Percentiles rank a stretch among this genome's conserved stretches.
phyloP scores from a whole-genome alignment of 108 stramenopile species.

The Discostella stelligeroides region DNA sequence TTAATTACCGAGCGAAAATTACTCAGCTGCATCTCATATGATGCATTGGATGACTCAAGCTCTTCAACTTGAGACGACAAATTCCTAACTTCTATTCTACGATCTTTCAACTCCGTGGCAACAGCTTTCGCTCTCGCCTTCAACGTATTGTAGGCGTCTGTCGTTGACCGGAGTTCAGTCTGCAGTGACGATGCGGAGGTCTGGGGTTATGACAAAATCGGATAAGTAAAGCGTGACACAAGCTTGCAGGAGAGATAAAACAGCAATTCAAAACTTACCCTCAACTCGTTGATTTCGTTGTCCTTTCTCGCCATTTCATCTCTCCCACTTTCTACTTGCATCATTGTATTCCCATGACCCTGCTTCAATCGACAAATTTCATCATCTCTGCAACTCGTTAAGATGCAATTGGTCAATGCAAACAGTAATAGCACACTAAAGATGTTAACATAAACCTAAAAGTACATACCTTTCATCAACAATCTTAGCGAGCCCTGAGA shows the following conservation, averaged over 20 bases:
- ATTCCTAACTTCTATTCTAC: constrained; percentile 75
- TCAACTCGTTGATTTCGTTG: constrained; percentile 36
- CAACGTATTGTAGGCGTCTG: constrained; percentile 67
- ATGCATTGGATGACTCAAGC: constrained; percentile 50
- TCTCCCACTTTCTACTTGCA: constrained; percentile 37
- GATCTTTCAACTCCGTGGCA: constrained; percentile 83
- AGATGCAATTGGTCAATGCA: background rate
- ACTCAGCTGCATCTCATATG: constrained; percentile 52
- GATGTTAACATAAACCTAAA: background rate
- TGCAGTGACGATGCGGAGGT: constrained; percentile 55
- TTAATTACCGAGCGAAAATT: constrained; percentile 54
- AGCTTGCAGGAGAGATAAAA: background rate
- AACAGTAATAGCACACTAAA: background rate
- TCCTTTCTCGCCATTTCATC: constrained; percentile 47
- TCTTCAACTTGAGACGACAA: constrained; percentile 57
- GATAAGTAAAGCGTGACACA: background rate
- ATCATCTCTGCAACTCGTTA: constrained; percentile 22
- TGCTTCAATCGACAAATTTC: constrained; percentile 47
- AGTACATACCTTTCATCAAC: constrained; percentile 55
- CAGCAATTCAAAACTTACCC: constrained; percentile 47
- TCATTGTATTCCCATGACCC: constrained; percentile 47
- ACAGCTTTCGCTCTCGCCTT: constrained; percentile 75
- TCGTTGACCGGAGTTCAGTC: constrained; percentile 50
- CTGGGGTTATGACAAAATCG: constrained; percentile 44
- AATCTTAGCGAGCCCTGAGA: constrained; percentile 58